These are phyloP conservation scores for Chalciporus pseudorubinellus DNA, from an alignment of 768 basidiomycete species.

Conservation along the genomic window DNA sequence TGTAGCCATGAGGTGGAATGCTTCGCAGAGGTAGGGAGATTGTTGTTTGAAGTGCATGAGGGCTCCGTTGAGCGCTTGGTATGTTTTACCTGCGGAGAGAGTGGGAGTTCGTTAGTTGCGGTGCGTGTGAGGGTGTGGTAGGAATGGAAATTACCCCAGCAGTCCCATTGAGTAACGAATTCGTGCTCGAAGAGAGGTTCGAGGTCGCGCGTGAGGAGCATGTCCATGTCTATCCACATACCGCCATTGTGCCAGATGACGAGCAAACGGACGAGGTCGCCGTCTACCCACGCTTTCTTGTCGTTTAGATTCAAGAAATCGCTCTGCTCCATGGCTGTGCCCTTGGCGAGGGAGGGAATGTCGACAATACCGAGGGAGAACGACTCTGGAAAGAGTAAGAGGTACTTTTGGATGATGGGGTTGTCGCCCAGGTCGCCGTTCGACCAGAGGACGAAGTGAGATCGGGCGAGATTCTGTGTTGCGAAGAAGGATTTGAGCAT, in stretches of 20 bases:
- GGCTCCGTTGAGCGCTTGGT: slow-evolving; percentile 85
- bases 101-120: slow-evolving; percentile 6
- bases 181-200: slow-evolving; percentile 87
- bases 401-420: slow-evolving; percentile 57
- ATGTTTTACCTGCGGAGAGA: slow-evolving; percentile 55
- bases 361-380: slow-evolving; percentile 70
- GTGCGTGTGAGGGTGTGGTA: not conserved
- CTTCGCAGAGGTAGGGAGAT: slow-evolving; percentile 96
- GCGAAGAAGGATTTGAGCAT: slow-evolving; percentile 93
- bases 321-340: slow-evolving; percentile 73
- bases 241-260: slow-evolving; percentile 89
- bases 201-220: slow-evolving; percentile 82
- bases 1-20: slow-evolving; percentile 87
- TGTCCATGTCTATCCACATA: slow-evolving; percentile 98
- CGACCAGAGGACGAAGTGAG: slow-evolving; percentile 88
- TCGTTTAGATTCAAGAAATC: slow-evolving; percentile 61
- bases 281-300: slow-evolving; percentile 88
- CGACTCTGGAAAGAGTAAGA: slow-evolving; percentile 61
- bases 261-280: slow-evolving; percentile 85
- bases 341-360: slow-evolving; percentile 61
- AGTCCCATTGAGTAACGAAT: slow-evolving; percentile 98
- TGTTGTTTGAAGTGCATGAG: slow-evolving; percentile 87
- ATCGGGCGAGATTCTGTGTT: slow-evolving; percentile 68
- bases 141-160: slow-evolving; percentile 65
- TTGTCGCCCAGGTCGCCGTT: slow-evolving; percentile 70